Percentiles rank a stretch among this genome's conserved stretches.
These are phyloP conservation scores for Omphalotus guepiniiformis DNA, from an alignment of 768 basidiomycete genomes.

Conservation along the genomic window DNA sequence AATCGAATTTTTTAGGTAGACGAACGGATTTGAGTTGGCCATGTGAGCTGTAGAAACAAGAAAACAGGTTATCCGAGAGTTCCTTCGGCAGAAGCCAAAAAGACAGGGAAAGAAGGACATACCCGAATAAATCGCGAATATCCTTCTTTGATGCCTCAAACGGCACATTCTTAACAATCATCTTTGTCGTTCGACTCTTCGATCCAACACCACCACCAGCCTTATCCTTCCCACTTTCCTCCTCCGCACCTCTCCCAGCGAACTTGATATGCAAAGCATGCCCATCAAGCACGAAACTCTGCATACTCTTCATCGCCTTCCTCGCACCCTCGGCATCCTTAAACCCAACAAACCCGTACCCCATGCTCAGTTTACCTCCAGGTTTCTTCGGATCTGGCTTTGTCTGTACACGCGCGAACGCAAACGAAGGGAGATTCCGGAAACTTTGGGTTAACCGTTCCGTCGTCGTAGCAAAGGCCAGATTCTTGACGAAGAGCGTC, in stretches of 20 bases:
- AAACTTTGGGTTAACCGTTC: slow-evolving; percentile 69
- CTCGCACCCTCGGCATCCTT: slow-evolving; percentile 67
- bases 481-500: slow-evolving; percentile 92
- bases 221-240: slow-evolving; percentile 34
- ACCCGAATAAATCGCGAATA: slow-evolving; percentile 86
- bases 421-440: slow-evolving; percentile 70
- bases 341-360: slow-evolving; percentile 96
- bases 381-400: slow-evolving; percentile 83
- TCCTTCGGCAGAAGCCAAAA: neutral
- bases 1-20: slow-evolving; percentile 87
- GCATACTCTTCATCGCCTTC: slow-evolving; percentile 70
- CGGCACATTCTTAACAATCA: slow-evolving; percentile 97
- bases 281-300: slow-evolving; percentile 83
- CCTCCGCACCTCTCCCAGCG: slow-evolving; percentile 78
- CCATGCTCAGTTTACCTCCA: slow-evolving; percentile 75
- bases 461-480: slow-evolving; percentile 87
- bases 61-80: slow-evolving; percentile 3
- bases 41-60: slow-evolving; percentile 55
- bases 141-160: slow-evolving; percentile 97
- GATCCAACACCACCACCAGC: slow-evolving; percentile 31
- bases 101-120: slow-evolving; percentile 24
- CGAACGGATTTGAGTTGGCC: slow-evolving; percentile 94
- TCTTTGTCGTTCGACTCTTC: slow-evolving; percentile 79
- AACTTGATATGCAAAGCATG: slow-evolving; percentile 82
- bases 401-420: slow-evolving; percentile 86